Evolutionary conservation across 2,329 filamentous ascomycete genomes (phyloP).

Genomic region (Dothistroma pini): DNA sequence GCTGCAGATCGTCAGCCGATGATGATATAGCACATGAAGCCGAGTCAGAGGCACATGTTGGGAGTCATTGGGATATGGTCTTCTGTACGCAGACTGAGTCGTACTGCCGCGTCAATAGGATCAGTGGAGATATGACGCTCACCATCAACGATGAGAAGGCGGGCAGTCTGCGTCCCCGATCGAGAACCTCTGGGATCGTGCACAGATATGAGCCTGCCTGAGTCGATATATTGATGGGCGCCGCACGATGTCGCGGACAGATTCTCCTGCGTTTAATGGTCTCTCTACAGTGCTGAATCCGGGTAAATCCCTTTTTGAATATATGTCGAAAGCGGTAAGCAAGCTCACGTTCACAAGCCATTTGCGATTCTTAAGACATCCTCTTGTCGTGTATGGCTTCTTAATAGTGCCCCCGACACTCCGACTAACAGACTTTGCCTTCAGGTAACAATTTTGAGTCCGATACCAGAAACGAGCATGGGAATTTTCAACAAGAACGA

Average conservation of each 20-base stretch:
- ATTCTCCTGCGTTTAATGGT: background rate
- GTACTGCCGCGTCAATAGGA: background rate
- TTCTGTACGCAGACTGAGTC: slow-evolving; percentile 6
- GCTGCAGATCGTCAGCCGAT: slow-evolving; percentile 6
- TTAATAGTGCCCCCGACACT: no score
- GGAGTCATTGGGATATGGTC: slow-evolving; percentile 6
- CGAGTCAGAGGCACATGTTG: slow-evolving; percentile 6
- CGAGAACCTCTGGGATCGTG: slow-evolving; percentile 2
- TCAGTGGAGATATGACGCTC: slow-evolving; percentile 10
- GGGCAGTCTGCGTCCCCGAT: slow-evolving; percentile 1
- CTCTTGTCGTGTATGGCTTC: background rate
- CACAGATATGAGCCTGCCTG: slow-evolving; percentile 3
- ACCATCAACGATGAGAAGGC: slow-evolving; percentile 5
- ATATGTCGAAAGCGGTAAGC: slow-evolving; percentile 9
- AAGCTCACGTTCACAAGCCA: background rate
- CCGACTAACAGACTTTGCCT: no score
- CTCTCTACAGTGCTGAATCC: background rate
- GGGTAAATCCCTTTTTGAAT: slow-evolving; percentile 5
- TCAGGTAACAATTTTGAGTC: background rate
- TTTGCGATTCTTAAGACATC: background rate
- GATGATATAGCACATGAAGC: slow-evolving; percentile 8
- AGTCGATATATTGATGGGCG: background rate
- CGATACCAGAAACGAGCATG: slow-evolving; percentile 8
- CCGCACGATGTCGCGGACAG: background rate
- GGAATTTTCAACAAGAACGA: slow-evolving; percentile 10